phyloP scores from a whole-genome alignment of 345 rosid species.

The Brassica cretica region DNA sequence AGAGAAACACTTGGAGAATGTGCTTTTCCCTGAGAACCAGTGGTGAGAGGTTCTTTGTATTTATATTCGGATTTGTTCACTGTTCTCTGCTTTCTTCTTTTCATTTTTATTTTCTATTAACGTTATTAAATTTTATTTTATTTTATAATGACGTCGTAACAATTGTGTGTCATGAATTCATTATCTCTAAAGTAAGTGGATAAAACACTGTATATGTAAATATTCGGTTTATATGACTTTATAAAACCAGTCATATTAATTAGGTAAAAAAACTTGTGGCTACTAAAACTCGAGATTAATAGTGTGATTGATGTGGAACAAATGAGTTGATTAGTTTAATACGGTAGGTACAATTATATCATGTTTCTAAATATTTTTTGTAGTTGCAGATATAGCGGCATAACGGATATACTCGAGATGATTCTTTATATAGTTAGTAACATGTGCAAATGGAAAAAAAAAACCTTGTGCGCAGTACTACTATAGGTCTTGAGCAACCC shows the following conservation, averaged over 20 bases:
- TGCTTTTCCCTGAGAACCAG: constrained; percentile 37
- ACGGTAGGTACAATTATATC: neutral
- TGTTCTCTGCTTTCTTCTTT: constrained; percentile 27
- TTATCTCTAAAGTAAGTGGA: constrained; percentile 39
- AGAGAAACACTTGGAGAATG: constrained; percentile 38
- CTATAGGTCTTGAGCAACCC: too few species aligned
- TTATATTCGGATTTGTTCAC: constrained; percentile 34
- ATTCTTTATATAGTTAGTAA: neutral
- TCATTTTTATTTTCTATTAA: constrained; percentile 5
- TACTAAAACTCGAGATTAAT: constrained; percentile 10
- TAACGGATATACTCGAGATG: neutral
- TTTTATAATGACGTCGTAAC: constrained; percentile 28
- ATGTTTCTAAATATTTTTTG: neutral
- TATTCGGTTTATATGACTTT: constrained; percentile 25
- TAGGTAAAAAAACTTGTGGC: constrained; percentile 35
- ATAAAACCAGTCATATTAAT: constrained; percentile 31
- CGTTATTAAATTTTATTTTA: neutral
- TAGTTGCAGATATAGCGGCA: neutral
- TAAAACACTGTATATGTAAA: constrained; percentile 30
- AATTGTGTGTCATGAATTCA: constrained; percentile 33
- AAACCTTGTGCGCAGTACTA: too few species aligned
- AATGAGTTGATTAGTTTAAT: constrained; percentile 1
- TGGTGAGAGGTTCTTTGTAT: constrained; percentile 38
- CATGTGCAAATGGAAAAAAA: neutral
- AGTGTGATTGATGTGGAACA: constrained; percentile 18